These are phyloP conservation scores for Vigna reflexopilosa DNA, from an alignment of 306 rosid genomes.

Conservation along the genomic window DNA sequence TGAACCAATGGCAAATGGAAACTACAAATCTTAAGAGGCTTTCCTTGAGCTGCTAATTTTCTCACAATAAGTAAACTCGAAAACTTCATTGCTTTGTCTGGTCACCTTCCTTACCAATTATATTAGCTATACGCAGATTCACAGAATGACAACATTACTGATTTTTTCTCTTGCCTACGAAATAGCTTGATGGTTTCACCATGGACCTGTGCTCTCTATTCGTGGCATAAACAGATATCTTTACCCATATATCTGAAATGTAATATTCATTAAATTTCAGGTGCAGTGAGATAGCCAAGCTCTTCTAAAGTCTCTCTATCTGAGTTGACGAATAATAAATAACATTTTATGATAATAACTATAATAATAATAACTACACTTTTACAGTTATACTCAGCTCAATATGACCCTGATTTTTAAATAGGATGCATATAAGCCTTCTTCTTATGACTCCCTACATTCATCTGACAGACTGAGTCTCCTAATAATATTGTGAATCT, in stretches of 20 bases:
- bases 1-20: neutral
- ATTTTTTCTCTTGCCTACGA: slow-evolving; percentile 30
- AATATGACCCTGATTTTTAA: no score
- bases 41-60: slow-evolving; percentile 7
- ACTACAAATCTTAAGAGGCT: neutral
- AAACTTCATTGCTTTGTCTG: slow-evolving; percentile 36
- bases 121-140: slow-evolving; percentile 27
- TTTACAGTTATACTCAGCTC: no score
- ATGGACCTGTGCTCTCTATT: neutral
- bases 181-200: slow-evolving; percentile 1
- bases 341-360: no score
- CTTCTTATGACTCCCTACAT: no score
- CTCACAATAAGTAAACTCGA: slow-evolving; percentile 11
- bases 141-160: slow-evolving; percentile 2
- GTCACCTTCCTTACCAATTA: slow-evolving; percentile 20
- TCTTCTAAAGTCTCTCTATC: neutral
- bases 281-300: slow-evolving; percentile 6
- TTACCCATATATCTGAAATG: neutral
- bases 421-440: no score
- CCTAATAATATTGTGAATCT: neutral
- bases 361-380: no score
- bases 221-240: neutral
- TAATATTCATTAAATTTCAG: neutral
- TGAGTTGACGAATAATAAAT: no score
- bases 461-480: neutral